Evolutionary conservation across 2,329 filamentous ascomycete species (phyloP), one percentile per base, ranked within the genome.

Genomic region (Botrytis deweyae): DNA sequence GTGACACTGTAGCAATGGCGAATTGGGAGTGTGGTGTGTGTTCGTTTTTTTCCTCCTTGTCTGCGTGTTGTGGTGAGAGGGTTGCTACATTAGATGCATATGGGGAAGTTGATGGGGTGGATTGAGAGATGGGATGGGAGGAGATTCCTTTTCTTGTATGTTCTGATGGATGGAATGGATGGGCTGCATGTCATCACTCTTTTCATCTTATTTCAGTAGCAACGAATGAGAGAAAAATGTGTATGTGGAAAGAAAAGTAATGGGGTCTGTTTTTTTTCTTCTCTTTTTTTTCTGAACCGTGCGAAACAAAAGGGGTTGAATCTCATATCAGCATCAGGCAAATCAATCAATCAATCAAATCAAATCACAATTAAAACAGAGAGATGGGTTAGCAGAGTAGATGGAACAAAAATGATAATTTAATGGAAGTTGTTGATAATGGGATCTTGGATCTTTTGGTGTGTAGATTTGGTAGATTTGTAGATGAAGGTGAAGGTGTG

Each of bases 201-300:
- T 77, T 65, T 75, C 49, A n/a, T 55, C 77, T 76, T 75, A 49
- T 61, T 76, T 74, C 52, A 58, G n/a, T 58, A 29, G 52, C 52
- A 58, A 77, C 74, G 72, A 76, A 78, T 74, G 76, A 79, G 78
- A 77, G 78, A 76, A 77, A 77, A 78, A 76, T 58, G 61, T 63
- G 38, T 40, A 63, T 63, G 61, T 63, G 70, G 55, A 49, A 71
- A 46, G 63, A 66, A 66, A 70, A 70, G 65, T 68, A 52, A 40
- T 38, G 67, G 38, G 38, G 49, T 69, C 38, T 40, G 36, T 58
- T 22, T 49, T 44, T 59, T 46, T 42, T 20, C 22, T 9, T 46
- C 42, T 42, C 29, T 6, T 22, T 10, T 63, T 61, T 36, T 25
- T 25, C 20, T 67, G 10, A 40, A 59, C 29, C 8, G 18, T 69